These are phyloP conservation scores for Sechiopsis laciniata DNA, from an alignment of 306 rosid species.

Conservation along the genomic window DNA sequence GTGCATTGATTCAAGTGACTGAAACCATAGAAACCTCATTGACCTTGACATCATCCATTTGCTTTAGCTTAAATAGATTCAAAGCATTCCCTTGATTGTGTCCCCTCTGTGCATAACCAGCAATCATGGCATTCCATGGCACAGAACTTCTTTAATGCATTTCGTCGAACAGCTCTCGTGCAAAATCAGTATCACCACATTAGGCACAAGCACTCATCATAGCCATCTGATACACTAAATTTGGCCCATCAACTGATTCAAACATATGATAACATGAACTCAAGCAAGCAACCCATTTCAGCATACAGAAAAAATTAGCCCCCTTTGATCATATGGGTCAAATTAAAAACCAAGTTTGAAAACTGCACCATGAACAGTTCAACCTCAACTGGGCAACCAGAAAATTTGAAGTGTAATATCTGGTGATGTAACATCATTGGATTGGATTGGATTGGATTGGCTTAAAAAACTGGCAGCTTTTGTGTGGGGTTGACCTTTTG, in stretches of 20 bases:
- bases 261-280: constrained; percentile 35
- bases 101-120: constrained; percentile 48
- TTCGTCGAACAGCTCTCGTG: constrained; percentile 51
- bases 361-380: constrained; percentile 35
- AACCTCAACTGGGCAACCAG: constrained; percentile 38
- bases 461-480: no score
- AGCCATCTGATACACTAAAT: constrained; percentile 46
- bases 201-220: constrained; percentile 43
- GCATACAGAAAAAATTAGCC: constrained; percentile 50
- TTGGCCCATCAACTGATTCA: constrained; percentile 26
- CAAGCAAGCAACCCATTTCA: constrained; percentile 47
- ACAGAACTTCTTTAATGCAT: constrained; percentile 42
- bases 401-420: constrained; percentile 57
- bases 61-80: constrained; percentile 45
- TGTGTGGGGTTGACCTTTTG: no score
- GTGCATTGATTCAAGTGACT: constrained; percentile 50
- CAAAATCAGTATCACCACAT: constrained; percentile 39
- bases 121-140: constrained; percentile 56
- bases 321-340: constrained; percentile 49
- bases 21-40: constrained; percentile 58
- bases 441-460: no score
- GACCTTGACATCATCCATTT: constrained; percentile 47
- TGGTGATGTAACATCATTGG: constrained; percentile 29
- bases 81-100: constrained; percentile 44
- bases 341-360: constrained; percentile 39